phyloP scores from a whole-genome alignment of 805 yeast species.

The Kodamaea nitidulidarum region DNA sequence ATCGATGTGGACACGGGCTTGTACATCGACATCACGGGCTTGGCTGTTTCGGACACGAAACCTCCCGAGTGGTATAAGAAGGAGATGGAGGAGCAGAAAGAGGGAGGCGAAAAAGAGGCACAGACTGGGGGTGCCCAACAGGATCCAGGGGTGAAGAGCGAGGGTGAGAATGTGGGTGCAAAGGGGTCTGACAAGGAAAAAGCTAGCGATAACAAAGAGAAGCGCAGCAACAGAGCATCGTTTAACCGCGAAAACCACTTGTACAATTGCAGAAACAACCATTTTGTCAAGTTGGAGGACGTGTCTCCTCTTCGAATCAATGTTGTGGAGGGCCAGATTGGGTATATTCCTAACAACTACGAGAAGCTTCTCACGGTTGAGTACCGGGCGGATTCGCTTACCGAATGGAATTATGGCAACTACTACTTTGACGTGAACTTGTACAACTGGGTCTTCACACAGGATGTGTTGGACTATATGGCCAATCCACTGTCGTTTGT shows the following conservation, averaged over 20 bases:
- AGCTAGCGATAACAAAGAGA: too few relatives aligned
- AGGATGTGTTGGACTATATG: constrained; percentile 23
- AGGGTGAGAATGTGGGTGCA: neutral
- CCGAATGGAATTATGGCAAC: constrained; percentile 18
- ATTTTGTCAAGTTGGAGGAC: constrained; percentile 23
- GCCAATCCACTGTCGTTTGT: constrained; percentile 23
- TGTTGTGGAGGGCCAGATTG: constrained; percentile 17
- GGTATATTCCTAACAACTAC: constrained; percentile 30
- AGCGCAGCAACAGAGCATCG: too few relatives aligned
- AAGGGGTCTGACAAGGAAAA: too few relatives aligned
- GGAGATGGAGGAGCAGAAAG: neutral
- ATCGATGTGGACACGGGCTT: constrained; percentile 25
- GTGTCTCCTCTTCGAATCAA: constrained; percentile 17
- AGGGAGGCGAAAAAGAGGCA: constrained; percentile 6
- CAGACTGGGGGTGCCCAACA: neutral
- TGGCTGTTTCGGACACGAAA: constrained; percentile 27
- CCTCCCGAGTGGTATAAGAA: constrained; percentile 18
- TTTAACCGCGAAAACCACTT: constrained; percentile 17
- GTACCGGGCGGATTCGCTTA: constrained; percentile 22
- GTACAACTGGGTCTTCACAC: constrained; percentile 30
- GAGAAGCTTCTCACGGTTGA: constrained; percentile 23
- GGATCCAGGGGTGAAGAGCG: constrained; percentile 16
- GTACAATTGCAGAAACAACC: constrained; percentile 38
- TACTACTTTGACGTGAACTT: constrained; percentile 29
- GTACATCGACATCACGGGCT: constrained; percentile 26